A percentile compares a stretch with the other conserved stretches of the same genome.
Conservation (phyloP, 768 basidiomycete species). For the Suillus alpinus region DNA sequence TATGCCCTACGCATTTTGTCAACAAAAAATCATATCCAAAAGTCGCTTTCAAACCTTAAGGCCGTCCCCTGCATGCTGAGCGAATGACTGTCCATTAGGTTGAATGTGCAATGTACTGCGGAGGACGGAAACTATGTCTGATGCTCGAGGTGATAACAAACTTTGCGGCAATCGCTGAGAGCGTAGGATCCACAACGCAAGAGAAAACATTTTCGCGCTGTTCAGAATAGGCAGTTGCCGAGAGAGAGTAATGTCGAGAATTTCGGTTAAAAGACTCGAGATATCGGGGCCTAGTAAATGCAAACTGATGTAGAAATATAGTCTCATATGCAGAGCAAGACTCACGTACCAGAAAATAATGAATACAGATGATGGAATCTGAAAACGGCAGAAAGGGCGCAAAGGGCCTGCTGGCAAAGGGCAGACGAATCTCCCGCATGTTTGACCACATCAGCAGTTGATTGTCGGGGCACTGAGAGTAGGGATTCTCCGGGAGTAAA, state of each 20-base stretch:
- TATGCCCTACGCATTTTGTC: slow-evolving; percentile 16
- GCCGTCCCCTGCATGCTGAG: slow-evolving; percentile 20
- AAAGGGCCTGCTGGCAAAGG: slow-evolving; percentile 54
- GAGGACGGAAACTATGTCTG: slow-evolving; percentile 35
- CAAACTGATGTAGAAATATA: slow-evolving; percentile 5
- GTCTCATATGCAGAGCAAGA: not conserved
- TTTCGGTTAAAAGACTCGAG: slow-evolving; percentile 39
- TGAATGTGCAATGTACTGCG: slow-evolving; percentile 33
- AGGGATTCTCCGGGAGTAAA: slow-evolving; percentile 6
- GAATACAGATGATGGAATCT: slow-evolving; percentile 42
- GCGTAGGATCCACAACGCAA: slow-evolving; percentile 50
- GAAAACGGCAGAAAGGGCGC: slow-evolving; percentile 50
- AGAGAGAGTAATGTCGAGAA: slow-evolving; percentile 41
- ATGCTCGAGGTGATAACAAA: slow-evolving; percentile 32
- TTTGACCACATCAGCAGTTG: slow-evolving; percentile 38
- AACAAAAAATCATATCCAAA: not conserved
- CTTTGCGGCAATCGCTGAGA: slow-evolving; percentile 45
- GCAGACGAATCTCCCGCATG: slow-evolving; percentile 38
- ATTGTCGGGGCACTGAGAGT: slow-evolving; percentile 11
- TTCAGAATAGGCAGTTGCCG: slow-evolving; percentile 35
- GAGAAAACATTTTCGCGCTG: slow-evolving; percentile 41
- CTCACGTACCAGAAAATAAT: slow-evolving; percentile 47
- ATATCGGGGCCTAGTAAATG: slow-evolving; percentile 41
- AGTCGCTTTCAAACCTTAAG: slow-evolving; percentile 22
- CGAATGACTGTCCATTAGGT: slow-evolving; percentile 11